Conservation (phyloP, 140 eudicot species). For the Ambrosia hybrid region DNA sequence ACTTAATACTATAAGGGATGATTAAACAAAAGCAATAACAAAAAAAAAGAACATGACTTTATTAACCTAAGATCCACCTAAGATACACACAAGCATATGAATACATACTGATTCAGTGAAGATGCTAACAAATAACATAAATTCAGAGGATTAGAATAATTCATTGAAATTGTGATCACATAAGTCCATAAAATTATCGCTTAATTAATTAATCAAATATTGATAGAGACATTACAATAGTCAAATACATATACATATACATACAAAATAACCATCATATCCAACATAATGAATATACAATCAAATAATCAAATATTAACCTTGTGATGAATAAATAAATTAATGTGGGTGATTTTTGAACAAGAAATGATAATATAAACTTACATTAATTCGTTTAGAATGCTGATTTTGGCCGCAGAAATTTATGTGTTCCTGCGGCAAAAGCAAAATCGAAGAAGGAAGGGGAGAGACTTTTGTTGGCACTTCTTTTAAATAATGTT, state of each 20-base stretch:
- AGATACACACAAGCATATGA: constrained; percentile 5
- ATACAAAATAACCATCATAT: no score
- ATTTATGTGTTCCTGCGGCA: constrained; percentile 24
- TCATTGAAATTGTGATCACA: neutral
- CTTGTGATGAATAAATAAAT: constrained; percentile 12
- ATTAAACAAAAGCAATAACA: constrained; percentile 1
- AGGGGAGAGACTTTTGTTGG: constrained; percentile 23
- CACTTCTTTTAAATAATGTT: constrained; percentile 19
- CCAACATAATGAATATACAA: no score
- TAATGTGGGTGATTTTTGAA: constrained; percentile 7
- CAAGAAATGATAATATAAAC: constrained; percentile 7
- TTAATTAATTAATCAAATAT: neutral
- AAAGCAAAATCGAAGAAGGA: constrained; percentile 26
- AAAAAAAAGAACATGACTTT: neutral
- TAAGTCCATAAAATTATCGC: neutral
- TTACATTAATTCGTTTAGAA: constrained; percentile 16
- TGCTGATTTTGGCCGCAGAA: constrained; percentile 30
- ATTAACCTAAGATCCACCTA: neutral
- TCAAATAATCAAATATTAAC: no score
- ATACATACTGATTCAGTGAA: constrained; percentile 10
- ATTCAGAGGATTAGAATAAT: neutral
- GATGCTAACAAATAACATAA: constrained; percentile 5
- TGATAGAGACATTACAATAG: neutral
- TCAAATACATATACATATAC: no score
- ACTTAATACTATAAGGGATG: neutral